phyloP scores from a whole-genome alignment of 352 stramenopile genomes.

The Globisporangium orthogonon region DNA sequence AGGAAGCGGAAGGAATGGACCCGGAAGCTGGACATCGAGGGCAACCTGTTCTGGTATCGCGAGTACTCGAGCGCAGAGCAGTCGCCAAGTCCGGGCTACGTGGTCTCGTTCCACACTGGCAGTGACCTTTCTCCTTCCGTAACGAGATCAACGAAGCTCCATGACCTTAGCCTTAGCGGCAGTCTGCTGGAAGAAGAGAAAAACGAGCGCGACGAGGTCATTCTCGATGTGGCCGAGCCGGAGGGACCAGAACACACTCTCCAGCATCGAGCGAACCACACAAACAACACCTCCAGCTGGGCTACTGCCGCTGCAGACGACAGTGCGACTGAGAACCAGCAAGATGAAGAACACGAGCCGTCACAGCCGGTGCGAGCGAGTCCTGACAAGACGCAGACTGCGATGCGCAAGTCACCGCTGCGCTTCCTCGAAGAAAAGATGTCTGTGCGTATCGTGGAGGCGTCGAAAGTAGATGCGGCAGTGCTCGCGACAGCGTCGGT shows the following conservation, averaged over 20 bases:
- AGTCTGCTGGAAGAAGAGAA: conserved; percentile 4
- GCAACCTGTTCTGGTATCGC: conserved; percentile 53
- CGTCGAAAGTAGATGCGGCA: conserved; percentile 27
- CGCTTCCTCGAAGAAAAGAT: conserved; percentile 21
- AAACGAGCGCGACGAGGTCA: neutral
- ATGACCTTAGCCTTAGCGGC: neutral
- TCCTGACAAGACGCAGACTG: conserved; percentile 20
- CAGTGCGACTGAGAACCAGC: neutral
- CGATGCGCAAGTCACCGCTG: conserved; percentile 22
- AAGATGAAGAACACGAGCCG: neutral
- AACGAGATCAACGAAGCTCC: neutral
- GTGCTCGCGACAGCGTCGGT: conserved; percentile 16
- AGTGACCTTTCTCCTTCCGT: neutral
- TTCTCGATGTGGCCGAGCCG: neutral
- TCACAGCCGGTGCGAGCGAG: neutral
- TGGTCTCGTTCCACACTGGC: conserved; percentile 4
- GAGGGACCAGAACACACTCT: neutral
- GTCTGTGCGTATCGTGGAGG: conserved; percentile 30
- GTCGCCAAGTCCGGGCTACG: neutral
- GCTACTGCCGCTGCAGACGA: neutral
- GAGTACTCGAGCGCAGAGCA: neutral
- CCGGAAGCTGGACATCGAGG: conserved; percentile 45
- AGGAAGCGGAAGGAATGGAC: conserved; percentile 51
- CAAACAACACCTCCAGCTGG: neutral
- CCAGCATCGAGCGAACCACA: neutral